Evolutionary conservation across 768 basidiomycete species (phyloP).

Genomic region (Guyanaporus albipodus): DNA sequence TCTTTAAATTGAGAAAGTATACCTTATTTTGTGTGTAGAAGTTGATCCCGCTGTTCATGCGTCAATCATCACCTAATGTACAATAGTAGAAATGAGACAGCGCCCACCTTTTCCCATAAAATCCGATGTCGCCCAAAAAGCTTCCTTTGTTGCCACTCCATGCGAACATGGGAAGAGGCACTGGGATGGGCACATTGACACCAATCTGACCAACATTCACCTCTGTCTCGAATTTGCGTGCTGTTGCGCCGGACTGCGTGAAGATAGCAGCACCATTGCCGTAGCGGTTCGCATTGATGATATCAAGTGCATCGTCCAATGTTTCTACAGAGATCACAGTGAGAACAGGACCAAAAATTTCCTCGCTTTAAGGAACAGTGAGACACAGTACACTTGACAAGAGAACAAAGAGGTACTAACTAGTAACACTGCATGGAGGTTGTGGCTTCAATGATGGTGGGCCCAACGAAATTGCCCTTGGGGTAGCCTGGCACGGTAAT

Average conservation of each 20-base stretch:
- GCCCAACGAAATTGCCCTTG: slow-evolving; percentile 91
- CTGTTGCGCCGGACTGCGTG: slow-evolving; percentile 93
- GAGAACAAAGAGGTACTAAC: slow-evolving; percentile 42
- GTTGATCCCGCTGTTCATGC: slow-evolving; percentile 64
- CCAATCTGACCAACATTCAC: slow-evolving; percentile 93
- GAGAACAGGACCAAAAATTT: slow-evolving; percentile 93
- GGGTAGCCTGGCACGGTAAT: slow-evolving; percentile 68
- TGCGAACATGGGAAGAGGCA: slow-evolving; percentile 91
- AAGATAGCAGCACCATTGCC: slow-evolving; percentile 96
- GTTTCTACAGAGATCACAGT: slow-evolving; percentile 74
- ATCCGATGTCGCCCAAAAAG: slow-evolving; percentile 80
- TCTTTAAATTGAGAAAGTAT: not conserved
- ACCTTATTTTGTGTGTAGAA: slow-evolving; percentile 98
- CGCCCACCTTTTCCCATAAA: slow-evolving; percentile 81
- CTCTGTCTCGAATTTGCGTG: slow-evolving; percentile 84
- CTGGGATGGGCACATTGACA: slow-evolving; percentile 89
- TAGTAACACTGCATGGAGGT: slow-evolving; percentile 84
- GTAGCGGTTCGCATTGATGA: slow-evolving; percentile 88
- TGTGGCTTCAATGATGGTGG: slow-evolving; percentile 82
- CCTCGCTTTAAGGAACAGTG: slow-evolving; percentile 53
- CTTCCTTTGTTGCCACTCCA: slow-evolving; percentile 96
- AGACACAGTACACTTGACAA: not conserved
- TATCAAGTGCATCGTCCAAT: slow-evolving; percentile 83
- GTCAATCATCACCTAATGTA: not conserved
- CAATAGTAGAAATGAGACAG: not conserved